These are phyloP conservation scores for Aspergillus latus DNA, from an alignment of 2,329 filamentous ascomycete species.

Conservation along the genomic window DNA sequence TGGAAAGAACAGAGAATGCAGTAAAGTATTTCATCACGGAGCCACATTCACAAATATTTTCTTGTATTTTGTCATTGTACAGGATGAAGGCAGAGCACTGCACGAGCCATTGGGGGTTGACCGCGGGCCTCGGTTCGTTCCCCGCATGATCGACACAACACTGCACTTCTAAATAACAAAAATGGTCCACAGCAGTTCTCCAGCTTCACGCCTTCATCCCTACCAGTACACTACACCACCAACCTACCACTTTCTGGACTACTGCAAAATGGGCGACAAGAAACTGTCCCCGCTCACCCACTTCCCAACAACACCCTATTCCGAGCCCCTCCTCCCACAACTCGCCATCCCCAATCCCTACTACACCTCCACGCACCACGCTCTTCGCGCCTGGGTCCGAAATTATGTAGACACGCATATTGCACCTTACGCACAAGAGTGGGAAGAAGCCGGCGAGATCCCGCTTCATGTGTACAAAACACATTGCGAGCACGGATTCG, in stretches of 20 bases:
- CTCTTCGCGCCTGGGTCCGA: slow-evolving; percentile 57
- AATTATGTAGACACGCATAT: slow-evolving; percentile 61
- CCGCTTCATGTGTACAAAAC: slow-evolving; percentile 43
- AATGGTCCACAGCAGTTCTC: too few species aligned
- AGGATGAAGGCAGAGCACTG: background rate
- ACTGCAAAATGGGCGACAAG: background rate
- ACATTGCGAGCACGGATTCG: slow-evolving; percentile 43
- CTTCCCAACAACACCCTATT: slow-evolving; percentile 38
- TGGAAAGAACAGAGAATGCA: too few species aligned
- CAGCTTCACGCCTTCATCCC: background rate
- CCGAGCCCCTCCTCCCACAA: slow-evolving; percentile 48
- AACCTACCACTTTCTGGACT: background rate
- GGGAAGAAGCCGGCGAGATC: slow-evolving; percentile 60
- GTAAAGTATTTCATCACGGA: too few species aligned
- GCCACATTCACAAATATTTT: too few species aligned
- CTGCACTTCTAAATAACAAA: background rate
- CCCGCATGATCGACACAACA: background rate
- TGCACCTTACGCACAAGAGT: slow-evolving; percentile 60
- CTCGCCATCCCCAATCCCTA: slow-evolving; percentile 51
- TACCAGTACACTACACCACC: background rate
- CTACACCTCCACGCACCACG: slow-evolving; percentile 62
- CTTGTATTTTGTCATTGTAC: too few species aligned
- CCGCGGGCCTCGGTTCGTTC: background rate
- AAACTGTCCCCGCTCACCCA: background rate
- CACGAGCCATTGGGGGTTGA: background rate